Conservation (phyloP, 2,329 filamentous ascomycete species). For the Pyricularia sp. region DNA sequence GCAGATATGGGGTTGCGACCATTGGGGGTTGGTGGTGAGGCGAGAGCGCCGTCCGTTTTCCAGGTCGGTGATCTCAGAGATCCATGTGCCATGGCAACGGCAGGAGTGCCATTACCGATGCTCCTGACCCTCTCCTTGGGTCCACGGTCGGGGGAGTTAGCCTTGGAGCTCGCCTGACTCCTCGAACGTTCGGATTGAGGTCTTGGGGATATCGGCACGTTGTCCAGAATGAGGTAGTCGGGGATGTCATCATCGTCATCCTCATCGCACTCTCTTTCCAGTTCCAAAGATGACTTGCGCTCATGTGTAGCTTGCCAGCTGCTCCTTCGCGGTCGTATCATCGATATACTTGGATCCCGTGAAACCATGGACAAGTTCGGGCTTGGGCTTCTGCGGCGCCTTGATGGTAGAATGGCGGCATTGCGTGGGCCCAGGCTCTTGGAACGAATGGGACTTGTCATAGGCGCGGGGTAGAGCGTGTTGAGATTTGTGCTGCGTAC, state of each 20-base stretch:
- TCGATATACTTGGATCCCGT: constrained; percentile 28
- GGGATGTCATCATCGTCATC: constrained; percentile 73
- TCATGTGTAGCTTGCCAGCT: constrained; percentile 62
- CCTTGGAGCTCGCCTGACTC: constrained; percentile 33
- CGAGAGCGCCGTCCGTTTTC: constrained; percentile 15
- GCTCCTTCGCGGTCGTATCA: constrained; percentile 40
- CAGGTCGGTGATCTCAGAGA: constrained; percentile 46
- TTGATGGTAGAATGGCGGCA: constrained; percentile 28
- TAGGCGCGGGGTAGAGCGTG: constrained; percentile 19
- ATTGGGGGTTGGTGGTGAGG: neutral
- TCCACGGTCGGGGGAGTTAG: constrained; percentile 14
- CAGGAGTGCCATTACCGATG: constrained; percentile 55
- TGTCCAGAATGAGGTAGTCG: constrained; percentile 70
- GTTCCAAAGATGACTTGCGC: constrained; percentile 58
- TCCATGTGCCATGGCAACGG: constrained; percentile 48
- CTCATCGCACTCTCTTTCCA: constrained; percentile 68
- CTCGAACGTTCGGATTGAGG: constrained; percentile 45
- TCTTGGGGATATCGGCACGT: constrained; percentile 73
- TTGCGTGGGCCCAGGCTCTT: constrained; percentile 24
- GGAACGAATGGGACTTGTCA: constrained; percentile 18
- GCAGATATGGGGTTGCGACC: neutral
- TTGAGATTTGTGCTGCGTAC: constrained; percentile 40
- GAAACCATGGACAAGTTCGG: constrained; percentile 36
- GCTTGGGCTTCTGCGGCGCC: constrained; percentile 41
- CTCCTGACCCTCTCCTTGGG: constrained; percentile 1